Evolutionary conservation across 495 filamentous ascomycete genomes (phyloP), one percentile per base, ranked within the genome.

Genomic region (Annulohypoxylon stygium): DNA sequence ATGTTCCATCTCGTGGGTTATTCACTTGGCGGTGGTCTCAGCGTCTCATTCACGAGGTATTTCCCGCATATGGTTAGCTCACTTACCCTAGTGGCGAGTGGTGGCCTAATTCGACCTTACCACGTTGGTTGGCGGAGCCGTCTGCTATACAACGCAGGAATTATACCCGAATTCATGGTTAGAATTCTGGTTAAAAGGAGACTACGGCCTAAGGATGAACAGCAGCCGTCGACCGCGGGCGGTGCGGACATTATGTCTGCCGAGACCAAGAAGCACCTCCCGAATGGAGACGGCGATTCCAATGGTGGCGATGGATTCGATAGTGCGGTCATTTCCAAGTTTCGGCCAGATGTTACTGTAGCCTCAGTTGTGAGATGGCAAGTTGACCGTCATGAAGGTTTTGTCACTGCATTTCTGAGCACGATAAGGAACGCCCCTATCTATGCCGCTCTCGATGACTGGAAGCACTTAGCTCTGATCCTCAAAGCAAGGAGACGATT

Each of bases 11-110:
- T 97, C 0, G 81, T 96, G 11, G 95, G 95, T 2, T 97, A 97
- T 81, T 94, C 91, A 0, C 85, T 98, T 0, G 94, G 95, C 26
- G 95, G 95, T 53, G 91, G 91, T 39, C 90, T 97, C 53, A 85
- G 88, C 10, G 89, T 90, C 9, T 84, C 88, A n/a, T 97, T 97
- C 74, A 89, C 92, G 1, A 84, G 86, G 8, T 85, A 87, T 65
- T 93, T 95, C 76, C 91, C 93, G 0, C 78, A 88, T 20, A 80
- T 93, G 7, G 77, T 97, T 11, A 84, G 83, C 10, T 86, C 86
- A 4, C 81, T 97, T 9, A 84, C 93, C 6, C 86, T 98, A 33
- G 82, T 97, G 37, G 93, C 93, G 0, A 91, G 93, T 0, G 81
- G 89, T 1, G 95, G 95, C 0, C 81, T 96, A 36, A 85, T 97